These are phyloP conservation scores for Alternaria metachromatica DNA, from an alignment of 2,329 filamentous ascomycete species.

Conservation along the genomic window DNA sequence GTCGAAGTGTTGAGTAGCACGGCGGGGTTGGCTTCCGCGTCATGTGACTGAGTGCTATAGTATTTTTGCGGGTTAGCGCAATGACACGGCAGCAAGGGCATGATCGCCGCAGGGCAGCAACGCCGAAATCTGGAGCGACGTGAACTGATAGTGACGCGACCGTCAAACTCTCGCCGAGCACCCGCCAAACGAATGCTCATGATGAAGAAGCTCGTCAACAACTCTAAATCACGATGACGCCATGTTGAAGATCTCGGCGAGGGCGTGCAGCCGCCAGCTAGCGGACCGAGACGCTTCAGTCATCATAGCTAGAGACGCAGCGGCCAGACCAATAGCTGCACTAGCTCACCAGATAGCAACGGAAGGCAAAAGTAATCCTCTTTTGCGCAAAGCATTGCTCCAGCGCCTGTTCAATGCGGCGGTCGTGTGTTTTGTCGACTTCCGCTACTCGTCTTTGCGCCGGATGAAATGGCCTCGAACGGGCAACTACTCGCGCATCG, in stretches of 20 bases:
- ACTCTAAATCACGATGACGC: background rate
- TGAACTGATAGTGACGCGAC: background rate
- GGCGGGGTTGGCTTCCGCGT: background rate
- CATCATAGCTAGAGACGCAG: background rate
- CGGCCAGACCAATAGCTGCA: background rate
- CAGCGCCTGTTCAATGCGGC: background rate
- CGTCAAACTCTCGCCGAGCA: background rate
- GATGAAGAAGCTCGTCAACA: background rate
- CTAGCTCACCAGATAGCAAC: background rate
- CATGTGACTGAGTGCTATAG: background rate
- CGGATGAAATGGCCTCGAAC: slow-evolving; percentile 3
- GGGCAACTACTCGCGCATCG: slow-evolving; percentile 4
- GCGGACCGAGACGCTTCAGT: slow-evolving; percentile 2
- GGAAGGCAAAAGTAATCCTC: background rate
- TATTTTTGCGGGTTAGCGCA: background rate
- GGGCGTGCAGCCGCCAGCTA: background rate
- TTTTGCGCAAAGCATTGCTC: background rate
- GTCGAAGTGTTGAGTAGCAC: background rate
- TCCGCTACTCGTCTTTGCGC: background rate
- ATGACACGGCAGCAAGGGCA: background rate
- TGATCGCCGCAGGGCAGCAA: background rate
- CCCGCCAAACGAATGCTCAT: background rate
- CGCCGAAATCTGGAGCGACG: background rate
- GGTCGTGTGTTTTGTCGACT: background rate
- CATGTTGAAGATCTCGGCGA: slow-evolving; percentile 1